Base-by-base conservation (phyloP, 805 yeast genomes). In the Lipomyces kockii region DNA sequence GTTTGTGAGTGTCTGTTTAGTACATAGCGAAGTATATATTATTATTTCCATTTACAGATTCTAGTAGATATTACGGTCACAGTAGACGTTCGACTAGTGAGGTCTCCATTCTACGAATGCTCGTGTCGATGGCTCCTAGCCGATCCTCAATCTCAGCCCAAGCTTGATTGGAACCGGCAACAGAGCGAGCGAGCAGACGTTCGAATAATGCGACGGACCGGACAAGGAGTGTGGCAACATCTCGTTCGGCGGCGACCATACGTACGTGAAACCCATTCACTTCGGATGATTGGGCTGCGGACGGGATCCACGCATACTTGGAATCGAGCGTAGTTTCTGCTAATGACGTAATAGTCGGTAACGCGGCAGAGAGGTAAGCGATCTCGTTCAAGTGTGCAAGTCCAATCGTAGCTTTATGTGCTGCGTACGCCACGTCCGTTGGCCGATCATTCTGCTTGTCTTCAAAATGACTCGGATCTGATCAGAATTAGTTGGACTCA, bases 131-230 rank as follows among this genome's bases (percentile, higher is more conserved):
- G n/a, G 67, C 57, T 20, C 34, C 57, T 17, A 69, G 46, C 22
- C 71, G 59, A 20, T 56, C 62, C 25, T 69, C 66, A 53, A 54
- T 25, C 29, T 63, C 67, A 8, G 64, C 61, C 70, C 70, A 67
- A n/a, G 72, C 65, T 20, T 29, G 11, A 34, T 66, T 67, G 25
- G 49, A 56, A 39, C 64, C 67, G 43, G 64, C 55, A 6, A 69
- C 49, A 34, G 72, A 69, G 22, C 43, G 32, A 4, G 58, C 32
- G 32, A 64, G 53, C n/a, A 67, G 22, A 3, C 68, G 65, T 2
- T 69, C 70, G 61, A 61, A 37, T 3, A 68, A 62, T 14, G 66
- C 60, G 49, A 58, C 49, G 1, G 71, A 37, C 12, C 69, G 66
- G 25, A 49, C 27, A 12, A 59, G 7, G 32, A 55, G 63, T 25